Evolutionary conservation across 2,329 filamentous ascomycete species (phyloP), one percentile per base, ranked within the genome.

Genomic region (Neonectria faginata): DNA sequence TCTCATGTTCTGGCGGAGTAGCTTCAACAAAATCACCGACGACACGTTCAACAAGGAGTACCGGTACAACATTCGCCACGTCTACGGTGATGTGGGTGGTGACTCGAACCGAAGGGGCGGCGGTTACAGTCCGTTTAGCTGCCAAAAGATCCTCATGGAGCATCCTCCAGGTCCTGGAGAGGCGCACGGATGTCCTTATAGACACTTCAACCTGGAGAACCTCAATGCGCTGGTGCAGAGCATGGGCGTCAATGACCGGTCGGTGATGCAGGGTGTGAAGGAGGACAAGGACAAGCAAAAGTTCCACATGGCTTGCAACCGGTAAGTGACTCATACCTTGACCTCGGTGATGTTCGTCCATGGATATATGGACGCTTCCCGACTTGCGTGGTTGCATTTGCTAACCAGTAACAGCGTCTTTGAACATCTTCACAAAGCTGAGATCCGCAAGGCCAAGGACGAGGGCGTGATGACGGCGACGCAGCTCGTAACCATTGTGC

Each of bases 31-130:
- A 70, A 89, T 97, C 68, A 94, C 92, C 0, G 96, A 98, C 74
- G 95, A 98, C 74, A 91, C 91, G 39, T 99, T 98, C 86, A 97
- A 97, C 80, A 98, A 97, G 76, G 94, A 97, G 77, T 98, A 99
- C 81, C 88, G 92, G 48, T 99, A 99, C 85, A 98, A 99, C 77
- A 88, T 98, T 62, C 92, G 94, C n/a, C 95, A 99, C 84, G 80
- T 85, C 0, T 99, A 98, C 78, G 96, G 96, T 70, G 95, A 98
- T 74, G 96, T 98, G 0, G 96, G 96, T 59, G 95, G 95, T 62
- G 95, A 98, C 79, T 86, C 89, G 20, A 97, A 97, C 76, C 88
- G 95, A 33, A 88, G 95, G 58, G 92, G 94, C 45, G 88, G 92
- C 59, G 95, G 95, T 20, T 97, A 97, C 78, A 92, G 92, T 53